Base-by-base conservation (phyloP, 345 rosid genomes). In the Barbarea vulgaris region DNA sequence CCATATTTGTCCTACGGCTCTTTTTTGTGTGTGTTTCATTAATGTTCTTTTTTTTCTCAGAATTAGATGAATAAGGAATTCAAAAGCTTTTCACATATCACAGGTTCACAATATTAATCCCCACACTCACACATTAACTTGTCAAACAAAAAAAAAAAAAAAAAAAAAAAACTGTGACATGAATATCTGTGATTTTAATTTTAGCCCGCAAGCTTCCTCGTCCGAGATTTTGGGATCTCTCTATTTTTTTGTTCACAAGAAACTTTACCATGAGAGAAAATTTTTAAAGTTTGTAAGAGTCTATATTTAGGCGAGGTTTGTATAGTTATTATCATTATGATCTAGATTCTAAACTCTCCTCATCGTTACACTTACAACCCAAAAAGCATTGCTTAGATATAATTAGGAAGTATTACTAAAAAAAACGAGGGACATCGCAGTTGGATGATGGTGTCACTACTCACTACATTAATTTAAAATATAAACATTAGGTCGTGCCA, bases 401-500 rank as follows among this genome's bases (percentile, higher is more conserved):
- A 14, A 34, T 17, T 13, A 2, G 5, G 19, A 30, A 18, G 5
- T 1, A 50, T 51, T 61, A 17, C 13, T 39, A 41, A 72, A 18
- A 14, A 28, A n/a, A 3, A 4, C 7, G 11, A 44, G 54, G 31
- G 55, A 36, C n/a, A 65, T 55, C 22, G 22, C 8, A 13, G 9
- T 55, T 65, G 72, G 64, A 36, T 44, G 47, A 54, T 56, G 71
- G 27, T 54, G 64, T 73, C 71, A 64, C 47, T 24, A 64, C 22
- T 44, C 64, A 73, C 50, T 74, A 44, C 58, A 31, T 55, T 33
- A 56, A 8, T n/a, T 15, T 42, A 11, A 64, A 7, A 27, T 25
- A 41, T 53, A 44, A 22, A 54, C 31, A 56, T 46, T 65, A 74
- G 48, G 72, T 65, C 59, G 48, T 64, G 66, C 41, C 58, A 4